Percentiles rank a stretch among this genome's conserved stretches.
Conservation (phyloP, 139 green algal genomes). For the Chloropicon primus region DNA sequence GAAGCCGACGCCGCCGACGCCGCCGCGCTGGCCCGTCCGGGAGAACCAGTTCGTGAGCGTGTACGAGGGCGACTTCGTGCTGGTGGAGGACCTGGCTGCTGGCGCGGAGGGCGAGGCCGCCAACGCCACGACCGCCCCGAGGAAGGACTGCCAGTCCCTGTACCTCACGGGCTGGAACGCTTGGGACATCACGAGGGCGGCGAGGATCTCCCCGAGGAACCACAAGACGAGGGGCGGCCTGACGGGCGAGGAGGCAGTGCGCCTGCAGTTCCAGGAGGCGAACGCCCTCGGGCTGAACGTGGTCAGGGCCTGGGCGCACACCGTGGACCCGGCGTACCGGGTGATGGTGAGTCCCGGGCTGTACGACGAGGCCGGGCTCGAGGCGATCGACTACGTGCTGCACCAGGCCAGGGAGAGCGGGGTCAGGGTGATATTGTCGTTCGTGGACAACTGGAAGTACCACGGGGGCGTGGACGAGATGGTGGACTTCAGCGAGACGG, state of each 20-base stretch:
- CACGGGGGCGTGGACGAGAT: constrained; percentile 30
- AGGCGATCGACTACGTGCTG: constrained; percentile 54
- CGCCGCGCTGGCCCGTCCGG: background rate
- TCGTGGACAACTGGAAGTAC: constrained; percentile 68
- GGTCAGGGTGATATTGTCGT: constrained; percentile 40
- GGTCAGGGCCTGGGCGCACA: constrained; percentile 50
- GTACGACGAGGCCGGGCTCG: constrained; percentile 45
- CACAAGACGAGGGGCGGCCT: constrained; percentile 9
- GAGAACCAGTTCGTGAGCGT: background rate
- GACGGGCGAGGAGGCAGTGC: constrained; percentile 17
- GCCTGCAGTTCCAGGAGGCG: constrained; percentile 21
- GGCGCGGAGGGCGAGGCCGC: background rate
- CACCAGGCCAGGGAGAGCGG: constrained; percentile 28
- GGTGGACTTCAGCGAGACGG: constrained; percentile 44
- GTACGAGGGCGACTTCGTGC: background rate
- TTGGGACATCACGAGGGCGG: constrained; percentile 21
- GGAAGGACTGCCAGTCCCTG: constrained; percentile 37
- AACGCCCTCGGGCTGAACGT: constrained; percentile 36
- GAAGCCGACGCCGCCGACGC: background rate
- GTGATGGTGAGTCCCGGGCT: constrained; percentile 27
- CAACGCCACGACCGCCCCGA: too few relatives aligned
- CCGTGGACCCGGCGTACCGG: constrained; percentile 27
- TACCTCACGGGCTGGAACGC: constrained; percentile 45
- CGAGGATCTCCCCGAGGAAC: constrained; percentile 11
- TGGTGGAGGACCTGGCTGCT: background rate